Conservation (phyloP, 129 eudicot genomes). For the Centaurea solstitialis region DNA sequence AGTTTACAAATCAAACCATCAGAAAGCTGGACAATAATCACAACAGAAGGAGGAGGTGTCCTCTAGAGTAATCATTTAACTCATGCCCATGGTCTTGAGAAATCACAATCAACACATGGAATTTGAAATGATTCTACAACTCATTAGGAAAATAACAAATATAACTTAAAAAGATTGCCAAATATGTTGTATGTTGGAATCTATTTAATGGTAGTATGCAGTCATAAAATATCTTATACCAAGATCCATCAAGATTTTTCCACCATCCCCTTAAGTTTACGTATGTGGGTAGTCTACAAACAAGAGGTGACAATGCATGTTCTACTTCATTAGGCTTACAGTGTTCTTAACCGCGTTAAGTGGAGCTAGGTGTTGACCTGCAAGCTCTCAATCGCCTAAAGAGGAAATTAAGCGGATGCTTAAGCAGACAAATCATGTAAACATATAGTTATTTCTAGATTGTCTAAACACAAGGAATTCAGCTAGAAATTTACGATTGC, state of each 20-base stretch:
- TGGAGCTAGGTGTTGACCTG: not conserved
- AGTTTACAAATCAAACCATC: not conserved
- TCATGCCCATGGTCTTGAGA: not conserved
- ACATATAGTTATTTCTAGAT: not conserved
- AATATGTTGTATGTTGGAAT: not conserved
- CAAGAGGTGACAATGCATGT: not conserved
- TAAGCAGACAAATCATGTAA: not conserved
- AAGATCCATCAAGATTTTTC: not conserved
- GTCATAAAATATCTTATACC: not conserved
- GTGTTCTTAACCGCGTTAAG: not conserved
- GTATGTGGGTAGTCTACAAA: not conserved
- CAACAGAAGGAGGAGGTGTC: not conserved
- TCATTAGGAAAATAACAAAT: not conserved
- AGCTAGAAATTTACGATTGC: not conserved
- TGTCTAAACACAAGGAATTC: not conserved
- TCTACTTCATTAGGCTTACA: not conserved
- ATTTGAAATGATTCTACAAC: not conserved
- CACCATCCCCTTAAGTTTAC: not conserved
- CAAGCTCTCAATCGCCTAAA: not conserved
- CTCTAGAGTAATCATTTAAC: not conserved
- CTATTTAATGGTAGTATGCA: not conserved
- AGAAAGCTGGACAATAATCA: not conserved
- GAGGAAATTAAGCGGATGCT: not conserved
- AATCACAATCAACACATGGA: not conserved
- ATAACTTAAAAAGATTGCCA: not conserved